Base-by-base conservation (phyloP, 1,139 yeast genomes). In the Taphrina flavorubra region DNA sequence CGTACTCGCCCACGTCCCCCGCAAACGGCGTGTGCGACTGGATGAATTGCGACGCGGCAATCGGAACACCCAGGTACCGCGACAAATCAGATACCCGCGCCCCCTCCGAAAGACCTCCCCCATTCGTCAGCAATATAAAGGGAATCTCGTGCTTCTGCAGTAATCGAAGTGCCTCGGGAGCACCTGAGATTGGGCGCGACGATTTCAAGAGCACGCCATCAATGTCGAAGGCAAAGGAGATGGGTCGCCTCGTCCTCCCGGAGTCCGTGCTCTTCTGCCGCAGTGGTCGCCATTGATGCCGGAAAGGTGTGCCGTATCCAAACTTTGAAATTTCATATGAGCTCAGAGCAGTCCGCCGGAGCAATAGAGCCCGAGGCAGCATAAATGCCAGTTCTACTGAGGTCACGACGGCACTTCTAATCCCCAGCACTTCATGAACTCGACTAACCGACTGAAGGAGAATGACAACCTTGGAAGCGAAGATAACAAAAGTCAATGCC, bases 1-100 rank as follows among this genome's bases (percentile, higher is more conserved):
- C 49, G 78, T 87, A 86, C 18, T 83, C 81, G 36, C 83, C 83
- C 25, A 87, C 88, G 75, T 90, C 81, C 75, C 88, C 92, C 75
- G 85, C 87, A 95, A 89, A 89, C 53, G 96, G 96, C 1, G 96
- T 90, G 77, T 89, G 96, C 68, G 96, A 95, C 78, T 90, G 96
- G 74, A 90, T 89, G 72, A 90, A 88, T 78, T 90, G 96, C 65
- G 87, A 92, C 47, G 86, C 85, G 7, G 88, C 84, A 70, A 89
- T 85, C 57, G 83, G 83, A 51, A 84, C 37, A n/a, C 82, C 82
- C 73, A 89, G 82, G 71, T 91, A 80, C 65, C 83, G 80, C 47
- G 87, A 81, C 75, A 90, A 81, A 74, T 89, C 92, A 67, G 82
- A 82, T 56, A 94, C 88, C 75, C 96, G 81, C 25, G 84, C 87